Evolutionary conservation across 176 grass and related monocot genomes (phyloP).

Genomic region (Triticum monococcum): DNA sequence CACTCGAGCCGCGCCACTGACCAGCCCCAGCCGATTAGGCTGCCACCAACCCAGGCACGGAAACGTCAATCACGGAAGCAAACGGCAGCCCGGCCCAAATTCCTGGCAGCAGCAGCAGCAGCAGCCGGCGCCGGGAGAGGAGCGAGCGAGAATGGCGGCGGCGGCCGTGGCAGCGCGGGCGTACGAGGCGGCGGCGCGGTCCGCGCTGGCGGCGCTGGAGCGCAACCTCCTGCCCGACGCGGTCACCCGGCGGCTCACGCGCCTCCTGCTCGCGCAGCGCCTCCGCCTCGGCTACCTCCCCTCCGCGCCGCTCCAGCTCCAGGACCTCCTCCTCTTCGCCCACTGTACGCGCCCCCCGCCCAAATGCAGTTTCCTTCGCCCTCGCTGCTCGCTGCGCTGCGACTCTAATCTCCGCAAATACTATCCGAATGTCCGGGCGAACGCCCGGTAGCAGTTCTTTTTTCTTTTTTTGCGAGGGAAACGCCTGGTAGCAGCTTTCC

Average conservation of each 20-base stretch:
- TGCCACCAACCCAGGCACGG: not conserved
- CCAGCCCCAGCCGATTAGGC: too few species aligned
- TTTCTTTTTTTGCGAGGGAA: too few species aligned
- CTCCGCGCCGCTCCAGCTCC: conserved; percentile 74
- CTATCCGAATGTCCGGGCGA: too few species aligned
- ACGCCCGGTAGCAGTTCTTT: too few species aligned
- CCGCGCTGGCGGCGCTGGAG: conserved; percentile 68
- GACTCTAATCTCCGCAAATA: too few species aligned
- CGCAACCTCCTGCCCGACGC: conserved; percentile 83
- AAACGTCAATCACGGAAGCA: too few species aligned
- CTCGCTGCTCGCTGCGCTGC: too few species aligned
- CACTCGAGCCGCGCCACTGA: not conserved
- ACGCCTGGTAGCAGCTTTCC: too few species aligned
- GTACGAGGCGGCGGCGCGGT: conserved; percentile 58
- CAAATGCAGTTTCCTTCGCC: not conserved
- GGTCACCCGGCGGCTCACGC: conserved; percentile 66
- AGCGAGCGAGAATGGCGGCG: conserved; percentile 27
- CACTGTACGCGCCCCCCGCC: conserved; percentile 31
- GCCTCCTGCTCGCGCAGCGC: conserved; percentile 74
- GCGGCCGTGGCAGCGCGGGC: conserved; percentile 18
- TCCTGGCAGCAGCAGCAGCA: not conserved
- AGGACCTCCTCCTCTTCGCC: conserved; percentile 63
- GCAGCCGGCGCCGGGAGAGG: not conserved
- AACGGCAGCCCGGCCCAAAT: not conserved
- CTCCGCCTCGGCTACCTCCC: conserved; percentile 76